Evolutionary conservation across 495 filamentous ascomycete genomes (phyloP), one percentile per base, ranked within the genome.

Genomic region (Podospora anserina): DNA sequence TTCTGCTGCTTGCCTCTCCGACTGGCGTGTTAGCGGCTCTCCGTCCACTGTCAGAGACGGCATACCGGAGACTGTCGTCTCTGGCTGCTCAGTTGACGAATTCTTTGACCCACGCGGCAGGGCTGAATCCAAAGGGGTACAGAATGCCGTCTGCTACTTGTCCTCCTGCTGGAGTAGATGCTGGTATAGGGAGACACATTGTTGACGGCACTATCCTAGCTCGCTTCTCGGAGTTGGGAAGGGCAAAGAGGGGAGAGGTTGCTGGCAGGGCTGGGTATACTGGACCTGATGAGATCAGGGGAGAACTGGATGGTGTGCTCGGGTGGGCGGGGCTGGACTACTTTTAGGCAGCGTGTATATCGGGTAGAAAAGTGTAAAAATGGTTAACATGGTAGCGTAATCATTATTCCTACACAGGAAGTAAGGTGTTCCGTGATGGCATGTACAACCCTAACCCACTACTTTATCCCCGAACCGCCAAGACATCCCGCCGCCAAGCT

Each of bases 11-110:
- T 59, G 86, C 91, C 7, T 89, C 88, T 0, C 83, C 86, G 5
- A 90, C 91, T 3, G 95, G 95, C 70, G 82, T 87, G 34, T 78
- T 98, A 44, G 86, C 90, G 19, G 84, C 95, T 53, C 82, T 99
- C 15, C 90, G 90, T 0, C 86, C 93, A 4, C 83, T 98, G 13
- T 79, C 89, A 1, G 93, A 97, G 79, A 81, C 91, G 19, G 81
- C 88, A 18, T 97, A 97, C 78, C 91, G 94, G 20, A 88, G 93
- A 0, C 84, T 99, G 19, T 89, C 87, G 11, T 89, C 91, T n/a
- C 82, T 99, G 9, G 88, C 93, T 49, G 90, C 87, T 2, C 92
- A 96, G 71, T 82, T 99, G 4, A 84, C 86, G 7, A 92, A 87
- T 67, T 86, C 88, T 0, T 85, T 97, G 13, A 89, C 92, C 61